phyloP scores from a whole-genome alignment of 2,329 filamentous ascomycete genomes.

The Penicillium sumatraense region DNA sequence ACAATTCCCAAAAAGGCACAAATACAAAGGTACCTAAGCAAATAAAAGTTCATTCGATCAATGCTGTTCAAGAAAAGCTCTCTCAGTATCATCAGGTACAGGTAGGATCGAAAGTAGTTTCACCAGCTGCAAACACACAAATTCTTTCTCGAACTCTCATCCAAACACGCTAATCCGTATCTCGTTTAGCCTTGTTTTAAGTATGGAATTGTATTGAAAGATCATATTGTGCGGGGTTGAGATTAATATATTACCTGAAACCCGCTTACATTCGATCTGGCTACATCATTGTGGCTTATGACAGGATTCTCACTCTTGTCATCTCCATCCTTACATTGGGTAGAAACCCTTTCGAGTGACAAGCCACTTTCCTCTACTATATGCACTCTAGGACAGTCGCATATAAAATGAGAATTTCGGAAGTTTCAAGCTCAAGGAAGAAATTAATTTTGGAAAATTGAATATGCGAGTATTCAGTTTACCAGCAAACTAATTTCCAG shows the following conservation, averaged over 20 bases:
- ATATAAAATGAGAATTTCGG: background rate
- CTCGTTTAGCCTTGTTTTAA: background rate
- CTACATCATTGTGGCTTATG: background rate
- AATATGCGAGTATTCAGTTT: background rate
- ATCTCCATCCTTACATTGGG: background rate
- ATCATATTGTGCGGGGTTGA: background rate
- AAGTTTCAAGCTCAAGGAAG: background rate
- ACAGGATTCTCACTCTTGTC: background rate
- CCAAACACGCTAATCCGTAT: conserved; percentile 2
- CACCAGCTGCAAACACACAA: background rate
- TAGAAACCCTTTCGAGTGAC: background rate
- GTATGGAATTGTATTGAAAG: background rate
- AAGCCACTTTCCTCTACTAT: background rate
- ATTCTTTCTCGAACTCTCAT: conserved; percentile 2
- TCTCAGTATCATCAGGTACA: background rate
- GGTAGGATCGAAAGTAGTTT: conserved; percentile 2
- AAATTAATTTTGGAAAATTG: background rate
- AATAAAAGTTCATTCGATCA: too few relatives aligned
- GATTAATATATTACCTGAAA: background rate
- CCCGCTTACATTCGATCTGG: background rate
- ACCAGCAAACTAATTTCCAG: background rate
- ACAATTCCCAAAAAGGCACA: too few relatives aligned
- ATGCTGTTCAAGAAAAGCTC: too few relatives aligned
- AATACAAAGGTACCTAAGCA: too few relatives aligned
- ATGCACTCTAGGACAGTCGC: background rate